A percentile compares a stretch with the other conserved stretches of the same genome.
phyloP scores from a whole-genome alignment of 257 asterid genomes.

The Echium plantagineum region DNA sequence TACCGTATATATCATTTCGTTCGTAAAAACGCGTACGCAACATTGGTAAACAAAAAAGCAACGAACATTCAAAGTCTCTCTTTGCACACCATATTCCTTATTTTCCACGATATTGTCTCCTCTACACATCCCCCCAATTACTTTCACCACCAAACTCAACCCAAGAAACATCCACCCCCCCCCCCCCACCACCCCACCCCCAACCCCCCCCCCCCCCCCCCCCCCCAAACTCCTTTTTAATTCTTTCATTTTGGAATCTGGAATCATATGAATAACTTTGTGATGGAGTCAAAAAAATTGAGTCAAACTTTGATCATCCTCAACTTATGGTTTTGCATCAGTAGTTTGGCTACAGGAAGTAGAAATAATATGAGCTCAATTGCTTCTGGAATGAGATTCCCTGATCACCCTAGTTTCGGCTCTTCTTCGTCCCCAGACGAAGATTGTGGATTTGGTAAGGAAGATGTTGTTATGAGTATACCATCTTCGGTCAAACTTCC shows the following conservation, averaged over 20 bases:
- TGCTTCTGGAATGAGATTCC: no score
- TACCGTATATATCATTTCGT: no score
- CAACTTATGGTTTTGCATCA: constrained; percentile 18
- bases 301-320: constrained; percentile 20
- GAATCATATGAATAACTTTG: neutral
- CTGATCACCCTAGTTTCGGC: no score
- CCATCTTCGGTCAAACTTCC: constrained; percentile 40
- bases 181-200: no score
- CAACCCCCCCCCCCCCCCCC: no score
- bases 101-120: constrained; percentile 5
- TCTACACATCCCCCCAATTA: neutral
- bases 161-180: no score
- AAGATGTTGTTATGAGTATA: constrained; percentile 12
- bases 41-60: neutral
- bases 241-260: neutral
- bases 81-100: constrained; percentile 6
- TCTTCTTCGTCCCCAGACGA: constrained; percentile 24
- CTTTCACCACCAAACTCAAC: neutral
- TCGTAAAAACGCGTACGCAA: neutral
- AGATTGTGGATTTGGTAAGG: constrained; percentile 24
- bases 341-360: constrained; percentile 20
- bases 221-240: no score
- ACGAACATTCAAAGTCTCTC: constrained; percentile 11
- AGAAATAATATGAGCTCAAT: no score
- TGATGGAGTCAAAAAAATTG: constrained; percentile 26